These are phyloP conservation scores for Aphanoascus verrucosus DNA, from an alignment of 2,329 filamentous ascomycete genomes.

Conservation along the genomic window DNA sequence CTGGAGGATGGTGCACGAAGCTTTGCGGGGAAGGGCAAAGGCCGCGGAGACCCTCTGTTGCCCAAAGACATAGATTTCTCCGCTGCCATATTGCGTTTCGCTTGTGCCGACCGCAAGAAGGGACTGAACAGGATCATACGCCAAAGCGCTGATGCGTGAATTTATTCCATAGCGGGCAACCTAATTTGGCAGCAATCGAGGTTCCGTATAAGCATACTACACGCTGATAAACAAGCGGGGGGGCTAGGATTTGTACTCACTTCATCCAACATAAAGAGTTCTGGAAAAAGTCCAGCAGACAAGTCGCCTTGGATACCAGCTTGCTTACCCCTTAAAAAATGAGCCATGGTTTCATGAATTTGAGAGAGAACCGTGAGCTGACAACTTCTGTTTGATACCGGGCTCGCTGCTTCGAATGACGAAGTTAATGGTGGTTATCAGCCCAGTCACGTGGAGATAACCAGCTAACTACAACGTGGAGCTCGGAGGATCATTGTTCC, in stretches of 20 bases:
- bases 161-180: slow-evolving; percentile 71
- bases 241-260: slow-evolving; percentile 35
- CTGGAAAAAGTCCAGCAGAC: slow-evolving; percentile 65
- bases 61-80: slow-evolving; percentile 82
- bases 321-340: slow-evolving; percentile 85
- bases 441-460: slow-evolving; percentile 4
- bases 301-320: slow-evolving; percentile 85
- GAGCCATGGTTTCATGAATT: slow-evolving; percentile 51
- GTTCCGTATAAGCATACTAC: neutral
- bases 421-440: neutral
- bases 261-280: slow-evolving; percentile 73
- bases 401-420: neutral
- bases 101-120: slow-evolving; percentile 84
- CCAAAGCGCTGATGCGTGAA: slow-evolving; percentile 63
- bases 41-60: slow-evolving; percentile 67
- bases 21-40: slow-evolving; percentile 58
- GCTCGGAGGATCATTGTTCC: too few species aligned
- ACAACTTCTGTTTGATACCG: neutral
- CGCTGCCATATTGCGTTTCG: slow-evolving; percentile 72
- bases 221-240: slow-evolving; percentile 16
- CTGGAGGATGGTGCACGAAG: slow-evolving; percentile 65
- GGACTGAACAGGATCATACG: slow-evolving; percentile 89
- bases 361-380: neutral
- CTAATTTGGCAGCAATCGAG: slow-evolving; percentile 23
- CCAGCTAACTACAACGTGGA: too few species aligned